Percentiles rank a stretch among this genome's conserved stretches.
Evolutionary conservation across 768 basidiomycete genomes (phyloP).

Genomic region (Auricularia sp.): DNA sequence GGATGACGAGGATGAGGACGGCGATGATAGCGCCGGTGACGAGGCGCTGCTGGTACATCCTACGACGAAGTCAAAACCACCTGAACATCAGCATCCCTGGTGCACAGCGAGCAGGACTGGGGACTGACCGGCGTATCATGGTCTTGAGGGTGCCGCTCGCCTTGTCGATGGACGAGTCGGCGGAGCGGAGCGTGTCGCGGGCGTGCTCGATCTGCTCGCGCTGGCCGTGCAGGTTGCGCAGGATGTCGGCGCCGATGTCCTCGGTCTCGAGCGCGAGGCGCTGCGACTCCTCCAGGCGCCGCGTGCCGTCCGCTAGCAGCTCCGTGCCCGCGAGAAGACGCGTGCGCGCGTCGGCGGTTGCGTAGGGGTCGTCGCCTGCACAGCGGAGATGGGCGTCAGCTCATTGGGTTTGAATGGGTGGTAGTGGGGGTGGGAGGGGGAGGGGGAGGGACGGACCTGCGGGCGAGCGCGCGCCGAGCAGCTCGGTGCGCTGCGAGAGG

Average conservation of each 20-base stretch:
- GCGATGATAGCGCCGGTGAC: conserved; percentile 79
- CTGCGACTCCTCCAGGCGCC: conserved; percentile 81
- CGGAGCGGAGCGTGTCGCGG: conserved; percentile 74
- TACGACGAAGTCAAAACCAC: conserved; percentile 25
- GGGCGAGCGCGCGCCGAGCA: not conserved
- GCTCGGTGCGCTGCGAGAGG: not conserved
- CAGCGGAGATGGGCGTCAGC: conserved; percentile 60
- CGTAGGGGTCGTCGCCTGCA: conserved; percentile 71
- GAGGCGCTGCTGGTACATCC: conserved; percentile 95
- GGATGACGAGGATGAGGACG: conserved; percentile 76
- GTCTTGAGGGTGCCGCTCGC: conserved; percentile 87
- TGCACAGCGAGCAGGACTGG: not conserved
- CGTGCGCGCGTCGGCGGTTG: conserved; percentile 42
- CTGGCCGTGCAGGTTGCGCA: conserved; percentile 74
- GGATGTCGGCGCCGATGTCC: conserved; percentile 86
- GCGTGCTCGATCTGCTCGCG: conserved; percentile 92
- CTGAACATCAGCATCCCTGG: not conserved
- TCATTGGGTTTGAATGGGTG: too few species aligned
- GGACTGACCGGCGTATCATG: conserved; percentile 84
- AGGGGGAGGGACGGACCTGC: conserved; percentile 46
- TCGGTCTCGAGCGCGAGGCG: conserved; percentile 93
- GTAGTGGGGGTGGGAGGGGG: conserved; percentile 56
- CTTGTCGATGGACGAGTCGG: conserved; percentile 82
- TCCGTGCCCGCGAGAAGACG: conserved; percentile 70
- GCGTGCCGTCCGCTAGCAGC: conserved; percentile 72